These are phyloP conservation scores for Boechera divaricarpa DNA, from an alignment of 345 rosid species.

Conservation along the genomic window DNA sequence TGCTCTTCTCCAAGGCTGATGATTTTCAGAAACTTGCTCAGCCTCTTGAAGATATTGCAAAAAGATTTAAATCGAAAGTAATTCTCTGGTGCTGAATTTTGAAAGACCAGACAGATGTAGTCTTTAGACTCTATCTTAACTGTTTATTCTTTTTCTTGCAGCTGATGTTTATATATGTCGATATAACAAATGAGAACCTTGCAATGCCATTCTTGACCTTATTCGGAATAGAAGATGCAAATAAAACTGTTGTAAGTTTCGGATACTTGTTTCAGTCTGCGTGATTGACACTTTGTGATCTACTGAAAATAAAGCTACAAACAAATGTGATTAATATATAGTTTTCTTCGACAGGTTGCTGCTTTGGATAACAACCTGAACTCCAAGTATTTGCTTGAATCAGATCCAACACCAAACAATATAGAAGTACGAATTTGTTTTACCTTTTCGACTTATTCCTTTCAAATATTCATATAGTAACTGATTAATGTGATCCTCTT, in stretches of 20 bases:
- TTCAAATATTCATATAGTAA: slow-evolving; percentile 14
- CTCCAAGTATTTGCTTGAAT: slow-evolving; percentile 71
- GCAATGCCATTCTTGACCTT: slow-evolving; percentile 90
- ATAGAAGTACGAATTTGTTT: slow-evolving; percentile 62
- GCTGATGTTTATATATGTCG: slow-evolving; percentile 78
- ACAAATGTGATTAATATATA: slow-evolving; percentile 25
- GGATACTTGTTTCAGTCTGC: neutral
- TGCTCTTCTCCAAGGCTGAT: slow-evolving; percentile 67
- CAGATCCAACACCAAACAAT: slow-evolving; percentile 64
- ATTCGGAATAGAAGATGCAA: slow-evolving; percentile 74
- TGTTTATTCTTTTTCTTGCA: slow-evolving; percentile 42
- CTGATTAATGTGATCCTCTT: neutral
- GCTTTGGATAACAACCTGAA: slow-evolving; percentile 77
- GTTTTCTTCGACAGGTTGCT: slow-evolving; percentile 59
- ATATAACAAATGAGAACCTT: slow-evolving; percentile 70
- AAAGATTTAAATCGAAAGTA: slow-evolving; percentile 76
- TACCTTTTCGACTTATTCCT: slow-evolving; percentile 15
- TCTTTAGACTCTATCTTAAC: slow-evolving; percentile 23
- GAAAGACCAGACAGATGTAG: slow-evolving; percentile 1
- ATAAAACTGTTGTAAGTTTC: slow-evolving; percentile 62
- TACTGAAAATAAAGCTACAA: slow-evolving; percentile 23
- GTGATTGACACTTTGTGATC: slow-evolving; percentile 8
- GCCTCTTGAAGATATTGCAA: slow-evolving; percentile 72
- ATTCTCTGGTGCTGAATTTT: slow-evolving; percentile 25
- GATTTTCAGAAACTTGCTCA: slow-evolving; percentile 59